A percentile compares a stretch with the other conserved stretches of the same genome.
These are phyloP conservation scores for Papilionanthe hybrid DNA, from an alignment of 116 monocot genomes.

Conservation along the genomic window DNA sequence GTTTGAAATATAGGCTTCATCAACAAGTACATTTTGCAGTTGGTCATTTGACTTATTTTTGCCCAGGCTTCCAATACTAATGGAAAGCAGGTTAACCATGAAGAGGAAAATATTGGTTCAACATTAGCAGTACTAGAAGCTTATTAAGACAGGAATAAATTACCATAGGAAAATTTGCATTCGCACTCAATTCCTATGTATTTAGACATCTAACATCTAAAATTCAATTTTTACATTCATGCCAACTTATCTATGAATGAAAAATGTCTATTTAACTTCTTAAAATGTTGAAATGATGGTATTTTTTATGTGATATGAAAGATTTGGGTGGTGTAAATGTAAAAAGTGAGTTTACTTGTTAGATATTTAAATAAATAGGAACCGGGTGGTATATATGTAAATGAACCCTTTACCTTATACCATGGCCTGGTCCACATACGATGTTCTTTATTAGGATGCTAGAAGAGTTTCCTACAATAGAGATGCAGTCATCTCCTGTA, in stretches of 20 bases:
- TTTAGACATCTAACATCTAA: too few species aligned
- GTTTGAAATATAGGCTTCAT: slow-evolving; percentile 46
- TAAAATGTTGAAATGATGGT: too few species aligned
- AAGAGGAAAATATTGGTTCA: neutral
- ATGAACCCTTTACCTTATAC: slow-evolving; percentile 43
- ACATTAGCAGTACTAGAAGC: neutral
- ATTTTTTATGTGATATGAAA: too few species aligned
- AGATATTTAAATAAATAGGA: too few species aligned
- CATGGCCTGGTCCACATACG: slow-evolving; percentile 78
- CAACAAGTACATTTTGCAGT: slow-evolving; percentile 41
- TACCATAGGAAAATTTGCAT: neutral
- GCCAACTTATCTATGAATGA: too few species aligned
- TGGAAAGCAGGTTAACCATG: neutral
- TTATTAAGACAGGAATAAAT: neutral
- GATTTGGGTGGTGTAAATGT: too few species aligned
- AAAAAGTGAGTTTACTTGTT: too few species aligned
- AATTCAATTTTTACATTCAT: too few species aligned
- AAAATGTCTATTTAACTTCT: too few species aligned
- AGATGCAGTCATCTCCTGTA: slow-evolving; percentile 84
- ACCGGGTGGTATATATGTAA: too few species aligned
- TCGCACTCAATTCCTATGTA: too few species aligned
- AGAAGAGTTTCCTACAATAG: slow-evolving; percentile 56
- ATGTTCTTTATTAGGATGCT: slow-evolving; percentile 42
- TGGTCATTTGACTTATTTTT: slow-evolving; percentile 27
- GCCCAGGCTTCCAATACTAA: slow-evolving; percentile 81